Evolutionary conservation across 345 rosid genomes (phyloP).

Genomic region (Theobroma cacao): DNA sequence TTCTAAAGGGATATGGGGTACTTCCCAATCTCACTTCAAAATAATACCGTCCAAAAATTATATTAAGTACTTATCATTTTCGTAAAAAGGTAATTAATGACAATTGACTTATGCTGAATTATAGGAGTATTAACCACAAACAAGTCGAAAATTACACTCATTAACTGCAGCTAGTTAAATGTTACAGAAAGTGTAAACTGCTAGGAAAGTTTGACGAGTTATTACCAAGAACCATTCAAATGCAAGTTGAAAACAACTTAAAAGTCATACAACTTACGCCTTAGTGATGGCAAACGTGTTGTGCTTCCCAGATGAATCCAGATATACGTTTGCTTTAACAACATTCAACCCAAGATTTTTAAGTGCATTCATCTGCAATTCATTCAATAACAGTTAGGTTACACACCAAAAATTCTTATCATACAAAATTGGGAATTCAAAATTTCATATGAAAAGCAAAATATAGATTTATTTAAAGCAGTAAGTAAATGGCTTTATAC

Average conservation of each 20-base stretch:
- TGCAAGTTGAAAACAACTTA: not conserved
- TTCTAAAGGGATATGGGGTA: not conserved
- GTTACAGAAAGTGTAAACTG: not conserved
- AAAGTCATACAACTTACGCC: constrained; percentile 52
- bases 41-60: not conserved
- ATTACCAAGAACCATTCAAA: not conserved
- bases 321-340: constrained; percentile 81
- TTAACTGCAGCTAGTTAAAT: constrained; percentile 36
- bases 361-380: constrained; percentile 80
- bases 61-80: not conserved
- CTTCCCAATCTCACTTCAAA: not conserved
- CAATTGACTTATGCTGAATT: not conserved
- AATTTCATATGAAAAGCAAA: not conserved
- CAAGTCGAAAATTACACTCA: not conserved
- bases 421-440: not conserved
- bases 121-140: not conserved
- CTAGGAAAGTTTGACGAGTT: not conserved
- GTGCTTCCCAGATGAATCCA: constrained; percentile 96
- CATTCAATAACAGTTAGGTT: constrained; percentile 18
- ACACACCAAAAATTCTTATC: constrained; percentile 7
- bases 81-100: not conserved
- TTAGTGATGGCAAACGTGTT: constrained; percentile 80
- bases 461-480: not conserved
- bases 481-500: constrained; percentile 32
- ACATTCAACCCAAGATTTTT: constrained; percentile 94